These are phyloP conservation scores for Ogataea sp. DNA, from an alignment of 805 yeast genomes.

Conservation along the genomic window DNA sequence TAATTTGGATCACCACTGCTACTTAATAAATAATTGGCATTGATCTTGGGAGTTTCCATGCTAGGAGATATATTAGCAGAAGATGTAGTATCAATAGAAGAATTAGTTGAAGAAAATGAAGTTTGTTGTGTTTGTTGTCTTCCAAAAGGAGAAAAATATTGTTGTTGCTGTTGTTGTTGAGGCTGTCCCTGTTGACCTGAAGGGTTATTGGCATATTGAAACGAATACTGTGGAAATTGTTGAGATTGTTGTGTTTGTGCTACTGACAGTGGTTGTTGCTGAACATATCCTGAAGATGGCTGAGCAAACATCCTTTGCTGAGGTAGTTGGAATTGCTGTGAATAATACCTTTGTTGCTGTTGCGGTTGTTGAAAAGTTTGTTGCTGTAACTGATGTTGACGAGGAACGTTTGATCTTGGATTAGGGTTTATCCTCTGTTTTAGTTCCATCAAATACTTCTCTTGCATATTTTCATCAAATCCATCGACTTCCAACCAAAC, in stretches of 20 bases:
- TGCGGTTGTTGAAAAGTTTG: not conserved
- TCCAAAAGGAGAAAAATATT: not conserved
- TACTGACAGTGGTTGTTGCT: not conserved
- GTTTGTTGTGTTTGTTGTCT: not conserved
- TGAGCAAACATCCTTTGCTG: too few relatives aligned
- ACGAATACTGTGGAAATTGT: not conserved
- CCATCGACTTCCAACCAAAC: conserved; percentile 15
- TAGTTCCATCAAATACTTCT: conserved; percentile 11
- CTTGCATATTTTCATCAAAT: conserved; percentile 8
- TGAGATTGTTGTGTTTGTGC: not conserved
- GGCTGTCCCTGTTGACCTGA: not conserved
- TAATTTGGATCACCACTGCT: not conserved
- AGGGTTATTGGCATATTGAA: not conserved
- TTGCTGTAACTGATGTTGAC: not conserved
- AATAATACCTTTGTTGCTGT: too few relatives aligned
- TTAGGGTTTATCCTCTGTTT: too few relatives aligned
- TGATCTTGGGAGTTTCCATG: not conserved
- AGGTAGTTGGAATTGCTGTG: not conserved
- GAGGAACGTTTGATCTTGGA: too few relatives aligned
- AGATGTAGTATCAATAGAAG: not conserved
- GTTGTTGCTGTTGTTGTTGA: not conserved
- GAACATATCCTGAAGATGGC: too few relatives aligned
- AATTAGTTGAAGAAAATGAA: not conserved
- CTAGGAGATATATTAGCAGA: not conserved
- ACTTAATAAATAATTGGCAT: not conserved